These are phyloP conservation scores for Porpolomopsis calyptriformis DNA, from an alignment of 768 basidiomycete species.

Conservation along the genomic window DNA sequence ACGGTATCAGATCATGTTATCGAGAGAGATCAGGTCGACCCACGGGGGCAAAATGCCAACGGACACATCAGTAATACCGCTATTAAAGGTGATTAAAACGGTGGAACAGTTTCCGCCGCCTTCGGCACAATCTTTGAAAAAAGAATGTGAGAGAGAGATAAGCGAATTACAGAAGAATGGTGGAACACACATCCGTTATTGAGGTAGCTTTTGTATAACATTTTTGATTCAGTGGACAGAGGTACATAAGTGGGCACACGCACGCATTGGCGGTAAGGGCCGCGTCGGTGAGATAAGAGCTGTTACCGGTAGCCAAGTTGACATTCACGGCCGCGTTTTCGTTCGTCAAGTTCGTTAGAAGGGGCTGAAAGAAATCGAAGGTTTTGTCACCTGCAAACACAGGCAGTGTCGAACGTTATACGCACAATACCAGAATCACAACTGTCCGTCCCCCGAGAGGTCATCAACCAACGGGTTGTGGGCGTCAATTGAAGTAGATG, in stretches of 20 bases:
- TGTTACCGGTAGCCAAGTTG: not conserved
- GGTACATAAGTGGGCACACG: not conserved
- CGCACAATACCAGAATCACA: not conserved
- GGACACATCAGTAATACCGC: not conserved
- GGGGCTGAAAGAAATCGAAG: not conserved
- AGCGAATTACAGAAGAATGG: not conserved
- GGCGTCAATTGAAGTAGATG: not conserved
- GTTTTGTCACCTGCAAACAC: not conserved
- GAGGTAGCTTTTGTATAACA: too few relatives aligned
- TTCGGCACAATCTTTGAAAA: not conserved
- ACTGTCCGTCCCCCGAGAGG: too few relatives aligned
- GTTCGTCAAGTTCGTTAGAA: not conserved
- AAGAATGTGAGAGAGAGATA: not conserved
- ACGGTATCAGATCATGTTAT: not conserved
- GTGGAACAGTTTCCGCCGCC: not conserved
- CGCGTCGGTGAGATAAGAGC: not conserved
- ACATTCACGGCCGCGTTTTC: not conserved
- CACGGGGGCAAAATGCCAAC: not conserved
- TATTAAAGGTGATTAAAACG: not conserved
- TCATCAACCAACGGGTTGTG: not conserved
- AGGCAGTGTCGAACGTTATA: not conserved
- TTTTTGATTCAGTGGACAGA: not conserved
- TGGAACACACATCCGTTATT: not conserved
- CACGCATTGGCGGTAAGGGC: not conserved
- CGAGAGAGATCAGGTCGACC: not conserved